Evolutionary conservation across 495 filamentous ascomycete genomes (phyloP), one percentile per base, ranked within the genome.

Genomic region (Penicillium alfredii): DNA sequence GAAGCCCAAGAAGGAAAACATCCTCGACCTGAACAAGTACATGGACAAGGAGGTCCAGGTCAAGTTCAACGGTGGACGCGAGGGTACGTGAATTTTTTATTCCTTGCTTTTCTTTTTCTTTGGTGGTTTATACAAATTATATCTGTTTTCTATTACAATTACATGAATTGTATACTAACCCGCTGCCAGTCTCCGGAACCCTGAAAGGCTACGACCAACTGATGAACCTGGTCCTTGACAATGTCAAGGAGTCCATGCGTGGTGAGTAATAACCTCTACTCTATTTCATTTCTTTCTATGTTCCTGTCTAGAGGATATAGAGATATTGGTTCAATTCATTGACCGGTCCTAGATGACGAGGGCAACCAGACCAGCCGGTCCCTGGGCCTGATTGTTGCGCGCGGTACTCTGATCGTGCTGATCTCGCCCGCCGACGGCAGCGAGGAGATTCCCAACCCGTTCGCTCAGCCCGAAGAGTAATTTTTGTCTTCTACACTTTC

Each of bases 1-100:
- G 56, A 81, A 84, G 46, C 86, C 88, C 41, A 95, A 94, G 76
- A 95, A 96, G 68, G 90, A 98, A 59, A 95, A 96, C 56, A 98
- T 98, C 51, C 76, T 98, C 13, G 92, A 98, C 47, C 66, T 98
- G 43, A 77, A 71, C 56, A 93, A 93, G 68, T 98, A 95, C 56
- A 88, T 94, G 80, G 92, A 97, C 62, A 90, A 95, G 74, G 73
- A 82, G 53, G 84, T 98, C 35, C 80, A 74, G 4, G 92, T 97
- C 42, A 96, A 97, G 66, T 97, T 98, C 58, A 95, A 85, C 53
- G 92, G 92, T 14, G 92, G 92, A 4, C 70, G 92, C 43, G 89
- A 97, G 72, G 88, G 90, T 94, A 53, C 35, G 68, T 60, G 18
- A 37, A 29, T 24, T n/a, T 38, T 42, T n/a, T 35, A n/a, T 35